phyloP scores from a whole-genome alignment of 129 eudicot genomes.

The Centella asiatica region DNA sequence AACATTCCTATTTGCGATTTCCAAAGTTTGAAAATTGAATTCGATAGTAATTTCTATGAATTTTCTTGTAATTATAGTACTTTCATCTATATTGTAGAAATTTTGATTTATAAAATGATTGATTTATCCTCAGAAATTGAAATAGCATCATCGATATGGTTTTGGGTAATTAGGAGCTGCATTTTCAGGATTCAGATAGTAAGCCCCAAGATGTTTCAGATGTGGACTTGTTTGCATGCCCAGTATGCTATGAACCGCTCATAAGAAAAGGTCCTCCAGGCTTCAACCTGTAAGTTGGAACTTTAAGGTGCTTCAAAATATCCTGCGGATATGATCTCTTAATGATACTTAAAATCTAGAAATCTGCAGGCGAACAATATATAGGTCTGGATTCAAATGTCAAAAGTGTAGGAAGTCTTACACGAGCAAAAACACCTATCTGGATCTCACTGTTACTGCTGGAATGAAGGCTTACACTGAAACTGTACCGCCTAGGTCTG shows the following conservation, averaged over 20 bases:
- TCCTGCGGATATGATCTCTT: not conserved
- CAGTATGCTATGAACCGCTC: conserved; percentile 80
- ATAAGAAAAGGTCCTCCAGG: conserved; percentile 85
- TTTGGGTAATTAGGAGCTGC: not conserved
- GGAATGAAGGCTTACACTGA: conserved; percentile 58
- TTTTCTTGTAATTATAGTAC: too few relatives aligned
- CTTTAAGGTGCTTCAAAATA: conserved; percentile 1
- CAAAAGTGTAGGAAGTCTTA: conserved; percentile 66
- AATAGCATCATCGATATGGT: not conserved
- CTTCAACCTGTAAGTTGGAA: conserved; percentile 77
- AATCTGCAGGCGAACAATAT: conserved; percentile 68
- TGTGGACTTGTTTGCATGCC: conserved; percentile 64
- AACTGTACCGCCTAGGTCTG: conserved; percentile 17
- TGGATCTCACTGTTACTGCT: conserved; percentile 64
- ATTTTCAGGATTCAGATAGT: conserved; percentile 37
- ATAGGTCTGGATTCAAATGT: conserved; percentile 86
- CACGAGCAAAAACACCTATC: conserved; percentile 83
- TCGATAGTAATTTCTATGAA: too few relatives aligned
- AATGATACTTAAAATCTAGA: not conserved
- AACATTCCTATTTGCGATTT: too few relatives aligned
- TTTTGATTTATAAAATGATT: too few relatives aligned
- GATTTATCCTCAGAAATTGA: too few relatives aligned
- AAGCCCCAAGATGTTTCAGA: conserved; percentile 28
- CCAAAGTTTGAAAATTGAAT: too few relatives aligned
- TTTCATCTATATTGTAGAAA: too few relatives aligned